Evolutionary conservation across 2,329 filamentous ascomycete species (phyloP).

Genomic region (Zasmidium citrigriseum): DNA sequence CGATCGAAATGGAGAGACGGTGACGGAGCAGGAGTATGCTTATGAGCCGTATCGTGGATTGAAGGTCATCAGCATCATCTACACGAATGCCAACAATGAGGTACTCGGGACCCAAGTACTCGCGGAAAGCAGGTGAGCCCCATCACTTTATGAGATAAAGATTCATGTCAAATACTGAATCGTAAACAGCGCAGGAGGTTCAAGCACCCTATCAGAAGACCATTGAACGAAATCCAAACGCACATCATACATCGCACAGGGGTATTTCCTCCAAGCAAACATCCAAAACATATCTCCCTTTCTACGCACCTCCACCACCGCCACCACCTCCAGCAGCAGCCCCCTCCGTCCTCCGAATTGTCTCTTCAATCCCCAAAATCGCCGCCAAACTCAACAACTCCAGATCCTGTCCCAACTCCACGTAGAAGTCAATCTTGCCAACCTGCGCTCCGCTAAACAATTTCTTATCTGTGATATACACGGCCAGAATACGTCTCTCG

Average conservation of each 20-base stretch:
- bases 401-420: constrained; percentile 9
- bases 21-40: no score
- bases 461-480: constrained; percentile 2
- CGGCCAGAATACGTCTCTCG: constrained; percentile 1
- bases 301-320: neutral
- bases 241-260: neutral
- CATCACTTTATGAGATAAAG: no score
- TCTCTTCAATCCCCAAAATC: constrained; percentile 8
- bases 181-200: neutral
- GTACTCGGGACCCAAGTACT: no score
- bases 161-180: neutral
- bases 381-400: constrained; percentile 1
- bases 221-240: neutral
- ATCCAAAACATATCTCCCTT: neutral
- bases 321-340: neutral
- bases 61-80: no score
- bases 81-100: no score
- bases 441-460: constrained; percentile 7
- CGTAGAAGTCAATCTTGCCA: constrained; percentile 4
- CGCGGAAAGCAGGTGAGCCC: neutral
- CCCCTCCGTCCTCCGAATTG: neutral
- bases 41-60: no score
- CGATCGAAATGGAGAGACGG: no score
- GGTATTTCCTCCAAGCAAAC: neutral
- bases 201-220: neutral